Evolutionary conservation across 495 filamentous ascomycete species (phyloP).

Genomic region (Lindgomyces ingoldianus): DNA sequence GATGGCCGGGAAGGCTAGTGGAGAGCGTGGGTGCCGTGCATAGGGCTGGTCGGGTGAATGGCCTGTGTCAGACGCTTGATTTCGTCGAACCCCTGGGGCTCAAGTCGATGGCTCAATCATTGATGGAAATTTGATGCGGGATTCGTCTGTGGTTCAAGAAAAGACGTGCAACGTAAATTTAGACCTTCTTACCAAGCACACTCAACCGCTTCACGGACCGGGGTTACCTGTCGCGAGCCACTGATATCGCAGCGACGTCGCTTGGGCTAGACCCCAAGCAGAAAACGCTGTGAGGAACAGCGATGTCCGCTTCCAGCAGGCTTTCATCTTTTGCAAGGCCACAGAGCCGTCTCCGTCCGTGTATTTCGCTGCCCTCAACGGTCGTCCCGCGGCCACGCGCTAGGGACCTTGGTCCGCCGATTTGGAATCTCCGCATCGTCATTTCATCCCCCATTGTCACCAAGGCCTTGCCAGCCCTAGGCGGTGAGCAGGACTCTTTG

Average conservation of each 20-base stretch:
- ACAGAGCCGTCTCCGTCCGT: constrained; percentile 8
- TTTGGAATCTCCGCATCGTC: constrained; percentile 8
- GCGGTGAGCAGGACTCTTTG: constrained; percentile 19
- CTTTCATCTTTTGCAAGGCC: not conserved
- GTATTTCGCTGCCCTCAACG: not conserved
- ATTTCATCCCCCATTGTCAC: not conserved
- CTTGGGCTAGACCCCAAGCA: constrained; percentile 21
- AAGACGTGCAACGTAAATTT: constrained; percentile 31
- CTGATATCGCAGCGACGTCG: not conserved
- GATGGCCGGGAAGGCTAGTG: constrained; percentile 33
- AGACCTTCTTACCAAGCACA: constrained; percentile 30
- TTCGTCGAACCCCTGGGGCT: constrained; percentile 33
- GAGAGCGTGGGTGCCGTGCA: constrained; percentile 27
- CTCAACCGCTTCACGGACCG: not conserved
- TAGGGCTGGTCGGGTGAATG: constrained; percentile 35
- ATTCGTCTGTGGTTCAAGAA: not conserved
- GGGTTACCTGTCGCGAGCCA: not conserved
- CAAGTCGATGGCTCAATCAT: not conserved
- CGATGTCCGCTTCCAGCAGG: constrained; percentile 1
- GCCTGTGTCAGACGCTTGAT: constrained; percentile 36
- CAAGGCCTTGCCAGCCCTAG: constrained; percentile 10
- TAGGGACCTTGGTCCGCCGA: constrained; percentile 1
- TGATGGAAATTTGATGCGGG: not conserved
- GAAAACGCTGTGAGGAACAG: constrained; percentile 26
- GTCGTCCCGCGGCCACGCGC: constrained; percentile 8